Percentiles rank a stretch among this genome's conserved stretches.
Conservation (phyloP, 495 filamentous ascomycete genomes). For the Neurospora sublineolata region DNA sequence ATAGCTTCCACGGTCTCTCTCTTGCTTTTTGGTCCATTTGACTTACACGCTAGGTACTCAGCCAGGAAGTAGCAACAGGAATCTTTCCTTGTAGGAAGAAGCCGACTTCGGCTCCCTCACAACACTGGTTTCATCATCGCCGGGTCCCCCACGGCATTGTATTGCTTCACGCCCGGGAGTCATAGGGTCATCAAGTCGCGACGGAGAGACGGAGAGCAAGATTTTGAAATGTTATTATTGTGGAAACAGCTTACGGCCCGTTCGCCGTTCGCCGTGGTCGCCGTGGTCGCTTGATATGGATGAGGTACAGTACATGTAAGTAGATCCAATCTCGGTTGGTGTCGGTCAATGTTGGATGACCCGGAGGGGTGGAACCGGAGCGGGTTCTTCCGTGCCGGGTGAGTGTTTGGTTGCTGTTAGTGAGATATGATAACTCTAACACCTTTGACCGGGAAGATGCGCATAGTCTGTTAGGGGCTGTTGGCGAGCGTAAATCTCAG, state of each 20-base stretch:
- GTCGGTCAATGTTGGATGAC: neutral
- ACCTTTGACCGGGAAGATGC: neutral
- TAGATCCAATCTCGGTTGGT: neutral
- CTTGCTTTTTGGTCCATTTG: no score
- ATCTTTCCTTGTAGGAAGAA: neutral
- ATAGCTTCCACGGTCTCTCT: no score
- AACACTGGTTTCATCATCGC: neutral
- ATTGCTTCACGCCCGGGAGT: neutral
- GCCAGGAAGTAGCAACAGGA: no score
- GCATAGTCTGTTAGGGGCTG: neutral
- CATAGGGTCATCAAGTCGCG: neutral
- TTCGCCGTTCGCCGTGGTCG: neutral
- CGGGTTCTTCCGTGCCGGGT: neutral
- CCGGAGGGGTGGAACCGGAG: neutral
- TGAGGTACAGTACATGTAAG: neutral
- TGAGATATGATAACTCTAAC: neutral
- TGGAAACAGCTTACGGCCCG: no score
- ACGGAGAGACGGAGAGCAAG: neutral
- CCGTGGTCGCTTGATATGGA: neutral
- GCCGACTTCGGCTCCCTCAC: neutral
- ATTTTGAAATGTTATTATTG: no score
- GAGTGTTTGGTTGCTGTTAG: neutral
- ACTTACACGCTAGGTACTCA: no score
- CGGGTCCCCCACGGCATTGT: neutral
- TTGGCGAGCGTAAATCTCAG: neutral